These are phyloP conservation scores for Debaryomyces tyrocola DNA, from an alignment of 805 yeast genomes.

Conservation along the genomic window DNA sequence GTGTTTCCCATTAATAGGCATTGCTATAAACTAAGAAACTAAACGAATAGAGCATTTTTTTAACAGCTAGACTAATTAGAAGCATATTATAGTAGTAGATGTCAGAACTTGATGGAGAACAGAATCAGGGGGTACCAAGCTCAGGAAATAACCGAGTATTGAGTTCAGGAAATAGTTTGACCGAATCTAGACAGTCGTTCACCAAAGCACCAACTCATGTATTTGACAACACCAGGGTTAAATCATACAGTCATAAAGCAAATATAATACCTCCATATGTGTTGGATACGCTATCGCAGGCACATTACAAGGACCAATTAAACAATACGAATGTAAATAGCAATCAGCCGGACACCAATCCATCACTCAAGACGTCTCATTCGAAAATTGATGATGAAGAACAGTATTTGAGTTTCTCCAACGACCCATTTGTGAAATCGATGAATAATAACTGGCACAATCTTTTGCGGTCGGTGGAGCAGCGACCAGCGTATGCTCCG, in stretches of 20 bases:
- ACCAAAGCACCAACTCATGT: slow-evolving; percentile 16
- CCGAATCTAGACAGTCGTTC: background rate
- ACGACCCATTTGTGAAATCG: slow-evolving; percentile 38
- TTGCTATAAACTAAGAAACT: no score
- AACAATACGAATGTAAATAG: slow-evolving; percentile 30
- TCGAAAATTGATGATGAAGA: slow-evolving; percentile 23
- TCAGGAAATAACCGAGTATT: background rate
- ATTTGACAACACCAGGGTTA: slow-evolving; percentile 25
- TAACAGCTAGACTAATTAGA: no score
- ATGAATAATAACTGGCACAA: slow-evolving; percentile 52
- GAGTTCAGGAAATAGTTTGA: background rate
- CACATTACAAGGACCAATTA: slow-evolving; percentile 39
- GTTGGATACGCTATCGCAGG: slow-evolving; percentile 51
- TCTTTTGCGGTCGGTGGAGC: slow-evolving; percentile 47
- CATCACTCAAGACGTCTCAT: slow-evolving; percentile 6
- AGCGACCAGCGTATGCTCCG: slow-evolving; percentile 39
- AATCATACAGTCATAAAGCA: slow-evolving; percentile 35
- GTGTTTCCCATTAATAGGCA: background rate
- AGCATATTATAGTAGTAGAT: background rate
- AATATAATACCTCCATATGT: slow-evolving; percentile 62
- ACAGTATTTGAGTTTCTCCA: slow-evolving; percentile 33
- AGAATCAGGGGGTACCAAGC: background rate
- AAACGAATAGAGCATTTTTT: no score
- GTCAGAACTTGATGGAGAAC: background rate
- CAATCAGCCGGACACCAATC: slow-evolving; percentile 6